Base-by-base conservation (phyloP, 495 filamentous ascomycete species). In the Tuber umbilicatum region DNA sequence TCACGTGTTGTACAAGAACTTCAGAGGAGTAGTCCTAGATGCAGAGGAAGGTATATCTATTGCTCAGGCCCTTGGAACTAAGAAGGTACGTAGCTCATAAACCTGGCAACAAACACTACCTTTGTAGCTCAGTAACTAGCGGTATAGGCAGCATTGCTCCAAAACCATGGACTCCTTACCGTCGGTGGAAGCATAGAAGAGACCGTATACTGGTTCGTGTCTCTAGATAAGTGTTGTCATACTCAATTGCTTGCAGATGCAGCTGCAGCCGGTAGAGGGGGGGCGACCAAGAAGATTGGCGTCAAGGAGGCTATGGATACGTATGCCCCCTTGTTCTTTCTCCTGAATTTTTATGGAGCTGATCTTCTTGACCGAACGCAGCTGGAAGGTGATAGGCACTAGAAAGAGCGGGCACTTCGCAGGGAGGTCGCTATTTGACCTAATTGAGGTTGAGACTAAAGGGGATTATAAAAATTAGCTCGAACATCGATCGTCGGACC, bases 241-340 rank as follows among this genome's bases (percentile, higher is more conserved):
- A 87, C 87, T n/a, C 91, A 94, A 82, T 82, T 94, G 43, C 77
- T 93, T 74, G 92, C 91, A 6, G 92, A 94, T 82, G 92, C 92
- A 0, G 91, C 91, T 5, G 91, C 91, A 14, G 85, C 82, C 0
- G 91, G 90, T 10, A 84, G 89, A 2, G 92, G 91, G 5, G 86
- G 86, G 1, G 82, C 85, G 78, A 91, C 90, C 2, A 82, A 91
- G 60, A 91, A 90, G 83, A 90, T 94, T 76, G 84, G 85, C 27
- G 89, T 91, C 0, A 87, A 88, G 38, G 90, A 93, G 82, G 91
- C 91, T 16, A 85, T 80, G 35, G 91, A 86, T 72, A 93, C 91
- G 3, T 79, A 50, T 39, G 77, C 72, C 67, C 71, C n/a, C 12
- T 70, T 35, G 19, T 21, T 9, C 23, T 10, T 23, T 39, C 31